Conservation (phyloP, 805 yeast species). For the Nakazawaea ishiwadae region DNA sequence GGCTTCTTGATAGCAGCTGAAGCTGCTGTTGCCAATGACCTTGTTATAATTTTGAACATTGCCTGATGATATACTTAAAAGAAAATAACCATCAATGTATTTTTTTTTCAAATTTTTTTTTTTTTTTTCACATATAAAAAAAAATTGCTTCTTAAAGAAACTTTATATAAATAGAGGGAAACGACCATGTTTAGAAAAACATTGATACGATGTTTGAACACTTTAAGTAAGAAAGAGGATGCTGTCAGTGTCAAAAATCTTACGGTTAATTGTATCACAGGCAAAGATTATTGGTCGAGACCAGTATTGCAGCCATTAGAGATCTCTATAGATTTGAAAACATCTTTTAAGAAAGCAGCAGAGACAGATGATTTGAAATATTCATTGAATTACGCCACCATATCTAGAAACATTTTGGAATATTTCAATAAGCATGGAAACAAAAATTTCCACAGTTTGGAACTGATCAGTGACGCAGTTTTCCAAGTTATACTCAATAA, state of each 20-base stretch:
- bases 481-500: constrained; percentile 20
- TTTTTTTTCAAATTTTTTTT: neutral
- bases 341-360: constrained; percentile 75
- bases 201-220: neutral
- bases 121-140: neutral
- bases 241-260: constrained; percentile 51
- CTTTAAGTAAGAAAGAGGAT: constrained; percentile 21
- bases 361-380: constrained; percentile 72
- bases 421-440: constrained; percentile 40
- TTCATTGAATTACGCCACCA: constrained; percentile 85
- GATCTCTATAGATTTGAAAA: constrained; percentile 53
- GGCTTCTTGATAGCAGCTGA: constrained; percentile 13
- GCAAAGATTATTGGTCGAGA: constrained; percentile 72
- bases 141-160: neutral
- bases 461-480: constrained; percentile 27
- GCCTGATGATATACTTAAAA: neutral
- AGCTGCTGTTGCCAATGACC: constrained; percentile 18
- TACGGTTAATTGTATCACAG: constrained; percentile 57
- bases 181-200: neutral
- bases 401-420: constrained; percentile 59
- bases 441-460: constrained; percentile 36
- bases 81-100: neutral
- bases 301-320: constrained; percentile 62
- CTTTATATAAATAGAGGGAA: neutral
- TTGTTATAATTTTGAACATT: constrained; percentile 4